Conservation (phyloP, 2,329 filamentous ascomycete genomes). For the Pseudogymnoascus sp. region DNA sequence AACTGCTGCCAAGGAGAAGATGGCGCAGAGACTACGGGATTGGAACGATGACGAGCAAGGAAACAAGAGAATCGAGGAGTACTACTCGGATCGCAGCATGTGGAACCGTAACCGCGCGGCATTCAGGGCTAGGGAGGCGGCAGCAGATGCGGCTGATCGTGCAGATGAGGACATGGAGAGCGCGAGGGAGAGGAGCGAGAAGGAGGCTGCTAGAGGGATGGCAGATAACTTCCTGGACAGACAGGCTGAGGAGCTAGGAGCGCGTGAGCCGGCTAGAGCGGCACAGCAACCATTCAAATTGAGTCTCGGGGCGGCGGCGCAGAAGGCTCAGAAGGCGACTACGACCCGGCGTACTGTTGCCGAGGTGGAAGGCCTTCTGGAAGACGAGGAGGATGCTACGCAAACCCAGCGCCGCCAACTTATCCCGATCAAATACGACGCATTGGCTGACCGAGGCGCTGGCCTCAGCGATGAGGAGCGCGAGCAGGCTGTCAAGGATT, state of each 20-base stretch:
- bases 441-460: constrained; percentile 52
- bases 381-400: constrained; percentile 85
- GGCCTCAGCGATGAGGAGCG: constrained; percentile 82
- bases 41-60: constrained; percentile 90
- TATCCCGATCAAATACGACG: constrained; percentile 76
- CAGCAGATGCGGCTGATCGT: constrained; percentile 77
- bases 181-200: constrained; percentile 61
- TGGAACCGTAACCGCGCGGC: constrained; percentile 78
- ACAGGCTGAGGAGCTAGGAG: constrained; percentile 66
- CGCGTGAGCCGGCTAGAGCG: constrained; percentile 31
- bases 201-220: constrained; percentile 74
- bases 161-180: constrained; percentile 69
- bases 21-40: constrained; percentile 65
- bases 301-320: constrained; percentile 81
- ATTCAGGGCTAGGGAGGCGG: constrained; percentile 67
- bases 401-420: constrained; percentile 65
- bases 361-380: constrained; percentile 88
- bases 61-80: constrained; percentile 64
- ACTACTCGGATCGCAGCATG: constrained; percentile 77
- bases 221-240: constrained; percentile 86
- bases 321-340: constrained; percentile 55
- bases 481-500: constrained; percentile 68
- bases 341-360: constrained; percentile 72
- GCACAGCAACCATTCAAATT: constrained; percentile 77
- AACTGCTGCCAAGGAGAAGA: constrained; percentile 58